Base-by-base conservation (phyloP, 2,329 filamentous ascomycete species). In the Aspergillus transmontanensis region DNA sequence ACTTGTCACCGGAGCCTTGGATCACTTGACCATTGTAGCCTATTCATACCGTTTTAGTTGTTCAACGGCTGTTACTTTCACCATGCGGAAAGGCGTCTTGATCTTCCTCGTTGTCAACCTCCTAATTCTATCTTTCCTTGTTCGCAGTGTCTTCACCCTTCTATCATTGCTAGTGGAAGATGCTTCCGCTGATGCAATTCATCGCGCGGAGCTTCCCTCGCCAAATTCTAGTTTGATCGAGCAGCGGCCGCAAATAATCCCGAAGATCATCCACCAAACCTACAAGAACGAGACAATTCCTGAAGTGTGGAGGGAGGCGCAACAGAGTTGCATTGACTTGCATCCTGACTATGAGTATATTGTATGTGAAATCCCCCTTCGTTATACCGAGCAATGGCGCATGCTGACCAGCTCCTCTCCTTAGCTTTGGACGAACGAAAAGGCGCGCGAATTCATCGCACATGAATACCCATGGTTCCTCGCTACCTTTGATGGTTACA, bases 191-290 rank as follows among this genome's bases (percentile, higher is more conserved):
- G 89, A 91, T 79, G 87, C 87, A 59, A 92, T 92, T 62, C 84
- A 85, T 66, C 84, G 84, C 67, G 83, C 86, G 58, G 89, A 92
- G 69, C 83, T 92, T 50, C 89, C 88, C 16, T 85, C 87, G 10
- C 86, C 87, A 19, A 87, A 89, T 71, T 87, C 87, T 4, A 85
- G 84, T 65, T 71, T 86, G 67, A 85, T 86, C 68, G 84, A 85
- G 65, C 81, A 82, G 55, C 80, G 81, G 54, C 83, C 84, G 11
- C 86, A 88, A 68, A 75, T 91, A 67, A 91, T 92, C 57, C 90
- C 90, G 55, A 91, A 90, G 78, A 92, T 92, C 72, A 90, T 92
- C 61, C 90, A 92, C 79, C 90, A 92, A 75, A 92, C 90, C 11
- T 92, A 91, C 77, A 87, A 86, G 71, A 92, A 91, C 73, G 85